Evolutionary conservation across 192 early-diverging fungal genomes (phyloP).

Genomic region (Backusella australiensis): DNA sequence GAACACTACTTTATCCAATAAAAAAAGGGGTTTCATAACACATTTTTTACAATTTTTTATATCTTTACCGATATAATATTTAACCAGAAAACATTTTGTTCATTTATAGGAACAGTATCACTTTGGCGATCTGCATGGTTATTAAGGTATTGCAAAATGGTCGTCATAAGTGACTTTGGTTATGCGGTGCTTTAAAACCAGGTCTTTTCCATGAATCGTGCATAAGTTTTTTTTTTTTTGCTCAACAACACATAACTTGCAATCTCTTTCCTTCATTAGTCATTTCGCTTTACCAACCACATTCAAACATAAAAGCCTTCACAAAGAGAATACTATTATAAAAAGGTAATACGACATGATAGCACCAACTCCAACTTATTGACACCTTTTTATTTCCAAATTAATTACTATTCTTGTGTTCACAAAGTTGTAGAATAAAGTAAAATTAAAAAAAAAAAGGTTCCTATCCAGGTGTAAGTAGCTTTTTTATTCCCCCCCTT

Average conservation of each 20-base stretch:
- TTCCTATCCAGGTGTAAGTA: background rate
- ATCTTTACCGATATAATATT: background rate
- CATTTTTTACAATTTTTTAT: background rate
- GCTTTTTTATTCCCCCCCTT: background rate
- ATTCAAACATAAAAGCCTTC: background rate
- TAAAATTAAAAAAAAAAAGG: conserved; percentile 4
- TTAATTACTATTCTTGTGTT: background rate
- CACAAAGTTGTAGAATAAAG: conserved; percentile 6
- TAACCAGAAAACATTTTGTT: background rate
- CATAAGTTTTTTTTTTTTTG: background rate
- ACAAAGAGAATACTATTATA: background rate
- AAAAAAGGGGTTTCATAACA: background rate
- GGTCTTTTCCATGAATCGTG: background rate
- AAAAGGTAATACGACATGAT: background rate
- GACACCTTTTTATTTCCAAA: background rate
- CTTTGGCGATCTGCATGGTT: background rate
- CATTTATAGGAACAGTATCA: too few relatives aligned
- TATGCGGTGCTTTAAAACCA: background rate
- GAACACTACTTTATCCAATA: background rate
- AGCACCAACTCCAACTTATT: background rate
- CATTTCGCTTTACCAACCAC: background rate
- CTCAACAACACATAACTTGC: background rate
- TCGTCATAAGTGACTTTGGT: background rate
- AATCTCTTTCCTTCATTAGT: conserved; percentile 1
- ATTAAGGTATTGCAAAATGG: conserved; percentile 3